Base-by-base conservation (phyloP, 345 rosid species). In the Sapria himalayana region DNA sequence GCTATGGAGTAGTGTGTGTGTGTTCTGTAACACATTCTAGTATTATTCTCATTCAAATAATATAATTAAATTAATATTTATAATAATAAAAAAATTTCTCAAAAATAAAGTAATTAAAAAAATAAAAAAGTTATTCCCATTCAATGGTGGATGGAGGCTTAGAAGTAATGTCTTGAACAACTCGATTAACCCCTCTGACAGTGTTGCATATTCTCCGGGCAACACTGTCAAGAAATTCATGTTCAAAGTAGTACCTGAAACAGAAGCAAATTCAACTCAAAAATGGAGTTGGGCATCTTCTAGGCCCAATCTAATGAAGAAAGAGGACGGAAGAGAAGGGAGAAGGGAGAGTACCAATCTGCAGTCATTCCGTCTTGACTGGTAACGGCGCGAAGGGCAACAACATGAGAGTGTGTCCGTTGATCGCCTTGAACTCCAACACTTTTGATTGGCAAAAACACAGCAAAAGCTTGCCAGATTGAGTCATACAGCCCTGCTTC, bases 341-440 rank as follows among this genome's bases (percentile, higher is more conserved):
- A 23, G 15, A 39, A 33, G 19, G 22, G 38, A 29, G 0, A 33
- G 18, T 45, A 91, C 99, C 99, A 84, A 49, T 91, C 99, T 31
- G 99, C 95, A 7, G 95, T 91, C 99, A 91, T 91, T 51, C 99
- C 99, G 25, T 91, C 95, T 71, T 91, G 89, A 68, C 99, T 91
- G 31, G 93, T 91, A 42, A 91, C 99, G 25, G 99, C 99, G 32
- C 99, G 70, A 25, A 91, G 91, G 65, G 95, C 93, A 62, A 91
- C 95, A 10, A 91, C 95, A 64, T 91, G 77, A 52, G 99, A 80
- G 65, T 91, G 95, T 8, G 99, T 84, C 62, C 99, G 74, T 67
- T 91, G 92, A 73, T 91, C 95, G 2, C 99, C 99, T 67, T 84
- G 95, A 55, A 91, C 93, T 61, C 95, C 99, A 50, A 84, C 99